These are phyloP conservation scores for Kalanchoe fedtschenkoi DNA, from an alignment of 164 flowering plant genomes.

Conservation along the genomic window DNA sequence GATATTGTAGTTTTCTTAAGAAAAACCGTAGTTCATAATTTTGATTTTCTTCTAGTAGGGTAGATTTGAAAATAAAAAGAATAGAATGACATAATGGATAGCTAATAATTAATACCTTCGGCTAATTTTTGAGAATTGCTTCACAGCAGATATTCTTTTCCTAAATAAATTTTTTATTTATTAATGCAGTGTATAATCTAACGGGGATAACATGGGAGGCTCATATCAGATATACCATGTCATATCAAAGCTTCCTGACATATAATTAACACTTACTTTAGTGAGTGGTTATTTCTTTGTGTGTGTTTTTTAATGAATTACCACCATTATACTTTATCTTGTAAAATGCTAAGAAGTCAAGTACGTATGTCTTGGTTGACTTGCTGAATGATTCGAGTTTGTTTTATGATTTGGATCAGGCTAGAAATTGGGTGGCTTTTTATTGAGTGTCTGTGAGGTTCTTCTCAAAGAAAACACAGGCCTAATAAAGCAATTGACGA, in stretches of 20 bases:
- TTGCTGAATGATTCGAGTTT: background rate
- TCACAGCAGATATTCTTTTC: background rate
- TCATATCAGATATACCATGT: constrained; percentile 43
- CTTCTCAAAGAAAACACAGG: constrained; percentile 61
- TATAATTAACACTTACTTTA: background rate
- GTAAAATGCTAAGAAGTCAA: background rate
- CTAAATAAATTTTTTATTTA: constrained; percentile 26
- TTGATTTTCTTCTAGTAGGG: no score
- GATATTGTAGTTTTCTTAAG: no score
- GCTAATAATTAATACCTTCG: background rate
- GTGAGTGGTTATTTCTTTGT: background rate
- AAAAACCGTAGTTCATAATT: no score
- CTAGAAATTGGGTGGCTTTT: constrained; percentile 18
- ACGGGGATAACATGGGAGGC: constrained; percentile 20
- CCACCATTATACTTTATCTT: background rate
- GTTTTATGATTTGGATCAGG: constrained; percentile 21
- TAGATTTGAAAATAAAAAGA: no score
- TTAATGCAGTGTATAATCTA: constrained; percentile 16
- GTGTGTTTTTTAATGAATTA: background rate
- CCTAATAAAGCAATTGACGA: constrained; percentile 53
- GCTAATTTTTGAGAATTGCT: background rate
- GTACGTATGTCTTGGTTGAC: background rate
- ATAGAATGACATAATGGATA: no score
- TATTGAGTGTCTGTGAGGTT: constrained; percentile 47
- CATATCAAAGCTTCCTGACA: background rate